A percentile compares a stretch with the other conserved stretches of the same genome.
These are phyloP conservation scores for Tetramitus jugosus DNA, from an alignment of 208 protist species.

Conservation along the genomic window DNA sequence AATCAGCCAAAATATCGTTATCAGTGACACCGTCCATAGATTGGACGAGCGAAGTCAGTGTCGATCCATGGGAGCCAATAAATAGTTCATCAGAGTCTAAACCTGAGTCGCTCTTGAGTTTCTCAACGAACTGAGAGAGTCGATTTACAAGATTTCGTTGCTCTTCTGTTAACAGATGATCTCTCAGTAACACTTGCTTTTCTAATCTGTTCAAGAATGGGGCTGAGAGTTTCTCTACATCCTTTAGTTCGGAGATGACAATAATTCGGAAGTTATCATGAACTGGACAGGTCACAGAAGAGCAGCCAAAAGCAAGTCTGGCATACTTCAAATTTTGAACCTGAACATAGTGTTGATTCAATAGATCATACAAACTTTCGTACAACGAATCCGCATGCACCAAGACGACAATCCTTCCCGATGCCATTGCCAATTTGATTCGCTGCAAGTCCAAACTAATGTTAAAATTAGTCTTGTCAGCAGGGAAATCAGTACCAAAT, in stretches of 20 bases:
- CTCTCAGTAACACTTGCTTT: constrained; percentile 27
- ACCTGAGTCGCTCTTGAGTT: neutral
- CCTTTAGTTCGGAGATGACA: constrained; percentile 24
- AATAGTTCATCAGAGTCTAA: neutral
- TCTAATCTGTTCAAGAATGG: constrained; percentile 36
- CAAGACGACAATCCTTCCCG: constrained; percentile 36
- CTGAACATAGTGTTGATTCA: constrained; percentile 51
- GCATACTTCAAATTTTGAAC: constrained; percentile 16
- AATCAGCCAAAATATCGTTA: neutral
- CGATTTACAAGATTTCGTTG: neutral
- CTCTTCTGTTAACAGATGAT: neutral
- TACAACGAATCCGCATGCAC: constrained; percentile 47
- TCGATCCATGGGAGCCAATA: neutral
- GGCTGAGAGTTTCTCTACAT: constrained; percentile 24
- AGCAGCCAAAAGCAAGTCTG: constrained; percentile 26
- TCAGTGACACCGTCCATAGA: too few species aligned
- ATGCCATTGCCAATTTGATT: constrained; percentile 46
- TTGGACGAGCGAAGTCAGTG: constrained; percentile 3
- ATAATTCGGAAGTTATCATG: constrained; percentile 30
- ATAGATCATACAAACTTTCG: constrained; percentile 56
- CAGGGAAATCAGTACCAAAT: constrained; percentile 28
- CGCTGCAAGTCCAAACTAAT: constrained; percentile 19
- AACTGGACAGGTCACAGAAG: constrained; percentile 21
- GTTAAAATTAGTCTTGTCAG: constrained; percentile 13
- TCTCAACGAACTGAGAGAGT: neutral